phyloP scores from a whole-genome alignment of 2,329 filamentous ascomycete genomes.

The Lachnum nothofagi region DNA sequence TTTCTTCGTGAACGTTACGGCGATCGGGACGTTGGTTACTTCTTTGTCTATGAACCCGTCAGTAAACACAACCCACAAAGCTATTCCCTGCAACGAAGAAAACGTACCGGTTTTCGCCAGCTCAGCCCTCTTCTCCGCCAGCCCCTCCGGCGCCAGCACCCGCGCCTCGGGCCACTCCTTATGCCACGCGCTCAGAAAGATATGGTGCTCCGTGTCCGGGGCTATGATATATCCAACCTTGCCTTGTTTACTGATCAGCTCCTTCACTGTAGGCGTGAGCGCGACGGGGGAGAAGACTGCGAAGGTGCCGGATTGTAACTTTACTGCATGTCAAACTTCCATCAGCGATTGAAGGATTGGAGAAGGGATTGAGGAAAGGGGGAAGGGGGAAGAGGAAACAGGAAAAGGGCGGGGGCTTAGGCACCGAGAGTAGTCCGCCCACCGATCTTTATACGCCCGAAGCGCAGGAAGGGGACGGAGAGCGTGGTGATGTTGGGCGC shows the following conservation, averaged over 20 bases:
- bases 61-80: too few species aligned
- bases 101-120: constrained; percentile 50
- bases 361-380: too few species aligned
- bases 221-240: constrained; percentile 80
- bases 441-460: constrained; percentile 74
- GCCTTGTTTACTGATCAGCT: constrained; percentile 60
- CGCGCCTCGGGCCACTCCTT: constrained; percentile 71
- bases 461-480: constrained; percentile 78
- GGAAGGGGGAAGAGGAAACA: background rate
- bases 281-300: constrained; percentile 90
- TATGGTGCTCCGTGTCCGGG: constrained; percentile 88
- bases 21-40: constrained; percentile 46
- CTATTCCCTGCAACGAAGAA: too few species aligned
- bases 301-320: constrained; percentile 69
- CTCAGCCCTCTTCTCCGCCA: constrained; percentile 73
- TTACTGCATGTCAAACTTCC: constrained; percentile 48
- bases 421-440: constrained; percentile 79
- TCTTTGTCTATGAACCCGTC: too few species aligned
- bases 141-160: constrained; percentile 75
- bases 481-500: constrained; percentile 73
- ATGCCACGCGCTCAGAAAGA: constrained; percentile 84
- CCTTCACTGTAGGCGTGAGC: constrained; percentile 67
- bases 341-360: background rate
- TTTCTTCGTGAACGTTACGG: constrained; percentile 59
- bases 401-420: constrained; percentile 20